These are phyloP conservation scores for Teratosphaeria nubilosa DNA, from an alignment of 2,329 filamentous ascomycete species.

Conservation along the genomic window DNA sequence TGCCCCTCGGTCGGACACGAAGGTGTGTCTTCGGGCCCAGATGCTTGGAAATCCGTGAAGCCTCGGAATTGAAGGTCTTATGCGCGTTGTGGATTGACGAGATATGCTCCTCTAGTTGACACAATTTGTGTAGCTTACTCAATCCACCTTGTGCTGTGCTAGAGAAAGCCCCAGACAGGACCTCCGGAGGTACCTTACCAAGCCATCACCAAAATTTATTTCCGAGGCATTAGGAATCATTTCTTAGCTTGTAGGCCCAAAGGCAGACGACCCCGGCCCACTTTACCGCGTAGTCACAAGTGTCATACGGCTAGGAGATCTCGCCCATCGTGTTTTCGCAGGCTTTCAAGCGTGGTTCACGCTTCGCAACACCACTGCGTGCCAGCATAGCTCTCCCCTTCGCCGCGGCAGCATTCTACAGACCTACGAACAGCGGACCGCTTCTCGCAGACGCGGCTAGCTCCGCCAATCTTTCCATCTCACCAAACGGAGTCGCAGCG, in stretches of 20 bases:
- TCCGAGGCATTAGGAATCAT: background rate
- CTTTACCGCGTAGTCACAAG: background rate
- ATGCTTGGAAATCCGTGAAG: background rate
- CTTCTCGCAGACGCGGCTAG: constrained; percentile 27
- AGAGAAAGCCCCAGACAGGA: background rate
- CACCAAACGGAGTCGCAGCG: constrained; percentile 5
- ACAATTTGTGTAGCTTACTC: background rate
- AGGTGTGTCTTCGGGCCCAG: background rate
- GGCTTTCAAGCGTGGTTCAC: constrained; percentile 40
- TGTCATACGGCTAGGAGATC: background rate
- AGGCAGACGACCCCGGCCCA: background rate
- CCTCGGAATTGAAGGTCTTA: background rate
- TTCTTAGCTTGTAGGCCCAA: background rate
- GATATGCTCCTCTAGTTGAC: background rate
- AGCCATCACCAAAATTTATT: background rate
- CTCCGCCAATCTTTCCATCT: constrained; percentile 1
- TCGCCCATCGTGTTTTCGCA: constrained; percentile 87
- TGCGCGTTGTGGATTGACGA: background rate
- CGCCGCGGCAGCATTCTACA: constrained; percentile 58
- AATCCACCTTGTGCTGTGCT: background rate
- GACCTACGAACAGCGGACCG: constrained; percentile 30
- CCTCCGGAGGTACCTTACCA: background rate
- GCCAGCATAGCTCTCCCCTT: constrained; percentile 64
- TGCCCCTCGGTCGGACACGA: background rate
- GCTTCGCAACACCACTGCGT: constrained; percentile 58